These are phyloP conservation scores for Pythium brassicae DNA, from an alignment of 352 stramenopile species.

Conservation along the genomic window DNA sequence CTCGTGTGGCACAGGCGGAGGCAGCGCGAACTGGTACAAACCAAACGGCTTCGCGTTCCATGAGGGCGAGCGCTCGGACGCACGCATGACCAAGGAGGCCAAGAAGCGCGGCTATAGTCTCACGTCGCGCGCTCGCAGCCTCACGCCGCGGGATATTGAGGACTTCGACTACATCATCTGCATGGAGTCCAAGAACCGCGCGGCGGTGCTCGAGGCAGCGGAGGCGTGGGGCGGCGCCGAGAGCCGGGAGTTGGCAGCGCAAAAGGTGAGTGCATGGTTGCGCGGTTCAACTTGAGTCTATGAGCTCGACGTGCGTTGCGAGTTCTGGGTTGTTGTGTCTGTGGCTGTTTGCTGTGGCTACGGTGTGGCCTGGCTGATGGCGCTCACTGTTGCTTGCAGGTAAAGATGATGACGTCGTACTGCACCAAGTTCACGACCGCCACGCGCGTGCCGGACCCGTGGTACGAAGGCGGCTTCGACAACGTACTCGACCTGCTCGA, in stretches of 20 bases:
- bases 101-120: slow-evolving; percentile 80
- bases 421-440: slow-evolving; percentile 59
- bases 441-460: slow-evolving; percentile 72
- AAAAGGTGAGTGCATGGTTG: slow-evolving; percentile 39
- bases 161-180: slow-evolving; percentile 88
- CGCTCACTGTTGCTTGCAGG: slow-evolving; percentile 31
- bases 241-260: slow-evolving; percentile 37
- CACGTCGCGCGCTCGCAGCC: slow-evolving; percentile 70
- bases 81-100: slow-evolving; percentile 82
- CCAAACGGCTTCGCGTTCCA: slow-evolving; percentile 82
- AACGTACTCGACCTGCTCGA: slow-evolving; percentile 87
- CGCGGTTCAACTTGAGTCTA: too few species aligned
- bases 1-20: slow-evolving; percentile 84
- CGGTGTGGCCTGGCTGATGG: too few species aligned
- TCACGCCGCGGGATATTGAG: slow-evolving; percentile 67
- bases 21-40: slow-evolving; percentile 76
- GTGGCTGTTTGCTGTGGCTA: not conserved
- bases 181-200: slow-evolving; percentile 86
- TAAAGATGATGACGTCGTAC: slow-evolving; percentile 82
- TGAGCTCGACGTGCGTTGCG: too few species aligned
- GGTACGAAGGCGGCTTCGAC: slow-evolving; percentile 89
- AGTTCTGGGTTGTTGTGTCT: not conserved
- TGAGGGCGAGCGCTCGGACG: slow-evolving; percentile 77
- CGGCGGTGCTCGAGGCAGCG: slow-evolving; percentile 78
- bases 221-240: slow-evolving; percentile 72